Conservation (phyloP, 768 basidiomycete genomes). For the Panus rudis region DNA sequence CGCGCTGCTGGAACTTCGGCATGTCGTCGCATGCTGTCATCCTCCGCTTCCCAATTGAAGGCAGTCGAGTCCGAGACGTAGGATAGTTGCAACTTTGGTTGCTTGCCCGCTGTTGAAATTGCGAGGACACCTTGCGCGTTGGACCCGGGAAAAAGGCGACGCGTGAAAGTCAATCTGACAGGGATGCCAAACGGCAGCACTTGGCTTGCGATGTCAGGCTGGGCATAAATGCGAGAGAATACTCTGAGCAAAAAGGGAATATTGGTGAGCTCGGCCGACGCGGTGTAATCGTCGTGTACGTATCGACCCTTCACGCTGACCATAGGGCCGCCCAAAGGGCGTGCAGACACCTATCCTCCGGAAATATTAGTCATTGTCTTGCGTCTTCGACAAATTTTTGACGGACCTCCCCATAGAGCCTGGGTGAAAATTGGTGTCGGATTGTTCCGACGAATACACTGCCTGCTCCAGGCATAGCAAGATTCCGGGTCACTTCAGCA, state of each 20-base stretch:
- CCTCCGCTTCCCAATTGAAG: no score
- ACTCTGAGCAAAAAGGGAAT: conserved; percentile 6
- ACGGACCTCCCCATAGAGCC: conserved; percentile 34
- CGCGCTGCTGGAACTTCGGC: neutral
- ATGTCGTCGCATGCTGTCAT: neutral
- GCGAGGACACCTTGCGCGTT: conserved; percentile 40
- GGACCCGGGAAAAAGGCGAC: conserved; percentile 45
- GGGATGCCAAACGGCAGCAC: conserved; percentile 27
- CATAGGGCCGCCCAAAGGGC: neutral
- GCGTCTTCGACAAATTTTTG: neutral
- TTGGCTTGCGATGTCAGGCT: neutral
- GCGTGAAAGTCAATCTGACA: conserved; percentile 36
- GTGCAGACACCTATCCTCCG: neutral
- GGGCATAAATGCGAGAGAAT: no score
- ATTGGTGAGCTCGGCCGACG: conserved; percentile 14
- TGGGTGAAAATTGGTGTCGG: conserved; percentile 70
- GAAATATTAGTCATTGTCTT: no score
- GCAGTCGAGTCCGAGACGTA: no score
- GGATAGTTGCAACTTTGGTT: no score
- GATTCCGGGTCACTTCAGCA: conserved; percentile 9
- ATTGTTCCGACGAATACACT: conserved; percentile 55
- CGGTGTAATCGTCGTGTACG: conserved; percentile 37
- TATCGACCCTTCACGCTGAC: conserved; percentile 3
- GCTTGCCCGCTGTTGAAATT: conserved; percentile 31
- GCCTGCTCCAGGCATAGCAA: conserved; percentile 1